A percentile compares a stretch with the other conserved stretches of the same genome.
Evolutionary conservation across 2,329 filamentous ascomycete species (phyloP).

Genomic region (Penicillium sp.): DNA sequence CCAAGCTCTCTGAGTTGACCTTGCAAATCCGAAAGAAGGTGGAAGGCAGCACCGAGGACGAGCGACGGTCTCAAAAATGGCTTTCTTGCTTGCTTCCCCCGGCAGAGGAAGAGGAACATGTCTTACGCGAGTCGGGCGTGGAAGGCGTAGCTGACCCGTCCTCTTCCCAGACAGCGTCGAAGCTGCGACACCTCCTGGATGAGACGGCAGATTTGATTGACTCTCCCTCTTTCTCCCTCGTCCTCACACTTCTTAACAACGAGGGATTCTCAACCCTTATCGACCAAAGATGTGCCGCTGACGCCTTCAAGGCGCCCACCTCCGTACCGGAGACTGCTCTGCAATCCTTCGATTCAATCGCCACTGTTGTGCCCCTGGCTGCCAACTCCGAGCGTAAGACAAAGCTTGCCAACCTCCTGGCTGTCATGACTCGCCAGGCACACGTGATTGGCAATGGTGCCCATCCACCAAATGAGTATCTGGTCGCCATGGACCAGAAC

Average conservation of each 20-base stretch:
- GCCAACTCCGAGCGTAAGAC: slow-evolving; percentile 51
- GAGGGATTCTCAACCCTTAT: slow-evolving; percentile 81
- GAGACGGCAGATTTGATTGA: slow-evolving; percentile 96
- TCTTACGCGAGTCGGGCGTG: slow-evolving; percentile 84
- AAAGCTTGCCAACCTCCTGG: slow-evolving; percentile 85
- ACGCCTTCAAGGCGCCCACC: slow-evolving; percentile 66
- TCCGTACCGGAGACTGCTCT: slow-evolving; percentile 46
- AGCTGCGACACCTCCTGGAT: slow-evolving; percentile 81
- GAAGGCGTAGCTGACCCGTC: slow-evolving; percentile 42
- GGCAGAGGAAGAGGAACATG: slow-evolving; percentile 72
- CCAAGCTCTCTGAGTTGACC: slow-evolving; percentile 75
- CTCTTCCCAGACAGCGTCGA: slow-evolving; percentile 41
- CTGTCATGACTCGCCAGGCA: slow-evolving; percentile 85
- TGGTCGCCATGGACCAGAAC: slow-evolving; percentile 46
- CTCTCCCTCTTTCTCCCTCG: slow-evolving; percentile 84
- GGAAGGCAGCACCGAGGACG: slow-evolving; percentile 69
- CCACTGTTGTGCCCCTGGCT: slow-evolving; percentile 40
- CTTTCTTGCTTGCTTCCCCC: slow-evolving; percentile 80
- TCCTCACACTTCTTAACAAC: slow-evolving; percentile 83
- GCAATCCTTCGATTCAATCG: slow-evolving; percentile 43
- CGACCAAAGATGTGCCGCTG: slow-evolving; percentile 74
- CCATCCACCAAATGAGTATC: slow-evolving; percentile 47
- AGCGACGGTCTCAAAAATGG: slow-evolving; percentile 68
- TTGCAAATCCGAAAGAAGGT: slow-evolving; percentile 80
- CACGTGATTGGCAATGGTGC: slow-evolving; percentile 78